Evolutionary conservation across 2,329 filamentous ascomycete species (phyloP), one percentile per base, ranked within the genome.

Genomic region (Herpotrichia juniperi): DNA sequence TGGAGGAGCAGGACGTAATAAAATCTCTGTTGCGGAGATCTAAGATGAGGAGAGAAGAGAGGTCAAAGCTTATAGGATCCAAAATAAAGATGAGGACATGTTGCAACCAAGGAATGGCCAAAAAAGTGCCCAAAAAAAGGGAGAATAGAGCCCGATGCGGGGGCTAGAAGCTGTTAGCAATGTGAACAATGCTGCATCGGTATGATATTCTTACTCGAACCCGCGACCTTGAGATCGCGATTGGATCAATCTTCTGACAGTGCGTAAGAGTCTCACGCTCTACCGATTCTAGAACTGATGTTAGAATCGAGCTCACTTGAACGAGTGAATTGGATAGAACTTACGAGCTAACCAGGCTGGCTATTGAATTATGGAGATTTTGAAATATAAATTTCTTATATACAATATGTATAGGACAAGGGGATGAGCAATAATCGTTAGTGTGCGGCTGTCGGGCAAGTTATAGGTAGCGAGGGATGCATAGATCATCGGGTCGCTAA

Each of bases 231-330:
- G 61, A 63, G 61, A 63, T 64, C 21, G 43, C 52, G 21, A 26
- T 30, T 14, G 25, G 24, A 35, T 30, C 48, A 58, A 58, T 56
- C 55, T 17, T 47, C 46, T 42, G 52, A 56, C 42, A 50, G 49
- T 56, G 55, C 32, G 30, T 67, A 67, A 62, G 59, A 62, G 59
- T 62, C 59, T 62, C 59, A 62, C 59, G 57, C 59, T 62, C 59
- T 62, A 62, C 59, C 63, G 63, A 67, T 67, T 67, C 16, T 42
- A 21, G 17, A 42, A 19, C 9, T 10, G 12, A 21, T 42, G 39
- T 42, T 42, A 42, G 22, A 21, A 10, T 22, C n/a, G n/a, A n/a
- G n/a, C n/a, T 6, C 22, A 16, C 11, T 10, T 6, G 8, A 42
- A 7, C 16, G 16, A 42, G 17, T 12, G 39, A 7, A 10, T 10